Conservation (phyloP, 148 eudicot genomes). For the Mesembryanthemum crystallinum region DNA sequence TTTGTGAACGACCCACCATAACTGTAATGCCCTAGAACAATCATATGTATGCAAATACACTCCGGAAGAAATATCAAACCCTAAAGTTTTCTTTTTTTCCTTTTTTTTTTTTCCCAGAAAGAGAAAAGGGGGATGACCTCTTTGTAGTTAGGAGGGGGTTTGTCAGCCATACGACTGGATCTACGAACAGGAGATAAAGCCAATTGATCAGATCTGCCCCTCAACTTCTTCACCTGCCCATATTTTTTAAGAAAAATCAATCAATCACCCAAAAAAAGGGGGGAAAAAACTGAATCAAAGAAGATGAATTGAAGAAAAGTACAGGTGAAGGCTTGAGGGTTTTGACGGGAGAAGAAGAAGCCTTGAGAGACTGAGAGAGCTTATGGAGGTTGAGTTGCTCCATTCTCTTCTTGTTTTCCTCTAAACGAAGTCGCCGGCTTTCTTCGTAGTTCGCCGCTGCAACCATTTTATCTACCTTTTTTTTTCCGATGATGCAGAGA, state of each 20-base stretch:
- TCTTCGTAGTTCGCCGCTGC: constrained; percentile 46
- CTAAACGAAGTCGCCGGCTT: constrained; percentile 44
- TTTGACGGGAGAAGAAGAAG: constrained; percentile 1
- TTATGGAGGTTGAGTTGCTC: constrained; percentile 57
- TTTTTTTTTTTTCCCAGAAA: neutral
- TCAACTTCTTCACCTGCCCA: constrained; percentile 45
- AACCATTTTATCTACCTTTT: constrained; percentile 29
- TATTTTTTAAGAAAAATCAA: neutral
- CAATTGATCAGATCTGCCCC: constrained; percentile 25
- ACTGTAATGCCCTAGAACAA: no score
- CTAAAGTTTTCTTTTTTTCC: no score
- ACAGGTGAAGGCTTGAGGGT: constrained; percentile 29
- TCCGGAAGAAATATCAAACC: neutral
- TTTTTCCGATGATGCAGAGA: neutral
- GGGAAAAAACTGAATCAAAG: neutral
- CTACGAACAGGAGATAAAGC: constrained; percentile 41
- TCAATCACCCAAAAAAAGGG: no score
- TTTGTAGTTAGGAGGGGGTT: constrained; percentile 56
- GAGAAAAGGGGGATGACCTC: constrained; percentile 38
- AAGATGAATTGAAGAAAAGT: neutral
- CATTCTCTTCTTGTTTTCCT: constrained; percentile 70
- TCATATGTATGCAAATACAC: no score
- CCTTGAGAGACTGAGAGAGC: constrained; percentile 45
- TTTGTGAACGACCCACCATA: no score
- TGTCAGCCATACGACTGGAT: constrained; percentile 57